phyloP scores from a whole-genome alignment of 2,329 filamentous ascomycete genomes.

The Curvularia lunata region DNA sequence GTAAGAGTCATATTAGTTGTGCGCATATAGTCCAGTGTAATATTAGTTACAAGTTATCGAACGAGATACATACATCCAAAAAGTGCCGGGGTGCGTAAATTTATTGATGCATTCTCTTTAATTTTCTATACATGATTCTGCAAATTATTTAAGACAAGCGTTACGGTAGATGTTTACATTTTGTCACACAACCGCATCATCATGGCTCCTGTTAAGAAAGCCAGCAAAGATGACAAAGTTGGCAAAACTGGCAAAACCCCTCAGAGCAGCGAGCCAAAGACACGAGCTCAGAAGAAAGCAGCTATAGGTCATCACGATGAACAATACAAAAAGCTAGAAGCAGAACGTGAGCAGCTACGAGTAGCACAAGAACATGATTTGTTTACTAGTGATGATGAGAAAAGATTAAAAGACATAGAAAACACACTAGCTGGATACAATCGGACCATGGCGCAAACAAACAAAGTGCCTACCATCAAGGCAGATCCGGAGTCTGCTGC shows the following conservation, averaged over 20 bases:
- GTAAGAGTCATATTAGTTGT: not conserved
- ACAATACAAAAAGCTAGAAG: not conserved
- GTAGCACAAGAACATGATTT: not conserved
- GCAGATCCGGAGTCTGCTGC: not conserved
- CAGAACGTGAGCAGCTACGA: not conserved
- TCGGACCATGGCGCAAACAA: not conserved
- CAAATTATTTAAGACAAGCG: conserved; percentile 8
- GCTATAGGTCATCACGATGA: not conserved
- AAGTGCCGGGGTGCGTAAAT: not conserved
- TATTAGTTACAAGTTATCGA: not conserved
- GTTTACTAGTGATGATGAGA: not conserved
- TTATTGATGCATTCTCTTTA: conserved; percentile 3
- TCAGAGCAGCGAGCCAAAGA: not conserved
- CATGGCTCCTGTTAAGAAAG: not conserved
- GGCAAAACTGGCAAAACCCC: not conserved
- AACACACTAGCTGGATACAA: not conserved
- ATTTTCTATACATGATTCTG: not conserved
- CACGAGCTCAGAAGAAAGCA: not conserved
- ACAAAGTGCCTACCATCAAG: not conserved
- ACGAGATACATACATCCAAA: not conserved
- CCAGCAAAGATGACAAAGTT: not conserved
- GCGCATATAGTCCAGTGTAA: not conserved
- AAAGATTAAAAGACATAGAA: not conserved
- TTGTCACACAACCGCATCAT: not conserved
- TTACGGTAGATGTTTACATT: not conserved